Evolutionary conservation across 495 filamentous ascomycete species (phyloP).

Genomic region (Alectoria sarmentosa): DNA sequence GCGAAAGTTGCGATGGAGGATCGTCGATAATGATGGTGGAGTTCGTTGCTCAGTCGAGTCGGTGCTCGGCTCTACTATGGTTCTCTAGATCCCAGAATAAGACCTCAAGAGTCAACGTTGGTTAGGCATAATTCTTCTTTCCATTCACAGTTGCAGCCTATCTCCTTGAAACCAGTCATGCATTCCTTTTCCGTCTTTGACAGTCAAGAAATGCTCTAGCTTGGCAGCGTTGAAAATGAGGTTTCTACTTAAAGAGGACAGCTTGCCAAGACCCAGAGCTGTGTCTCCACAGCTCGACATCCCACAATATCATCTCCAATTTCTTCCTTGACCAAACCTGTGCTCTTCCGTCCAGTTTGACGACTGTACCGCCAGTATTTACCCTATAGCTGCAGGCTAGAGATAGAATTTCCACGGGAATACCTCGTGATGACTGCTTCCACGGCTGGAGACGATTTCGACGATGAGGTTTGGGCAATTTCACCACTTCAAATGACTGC

Average conservation of each 20-base stretch:
- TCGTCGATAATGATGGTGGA: constrained; percentile 8
- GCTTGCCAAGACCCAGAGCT: not conserved
- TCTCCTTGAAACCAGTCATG: not conserved
- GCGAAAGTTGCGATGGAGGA: constrained; percentile 4
- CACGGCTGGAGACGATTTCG: constrained; percentile 46
- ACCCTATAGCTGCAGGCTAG: not conserved
- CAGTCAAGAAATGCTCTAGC: too few relatives aligned
- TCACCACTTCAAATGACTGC: too few relatives aligned
- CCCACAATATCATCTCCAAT: not conserved
- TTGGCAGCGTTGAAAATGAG: not conserved
- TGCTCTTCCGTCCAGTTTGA: not conserved
- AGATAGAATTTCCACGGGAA: not conserved
- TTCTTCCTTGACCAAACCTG: not conserved
- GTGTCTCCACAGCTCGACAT: not conserved
- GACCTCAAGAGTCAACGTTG: constrained; percentile 14
- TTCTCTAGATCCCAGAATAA: constrained; percentile 7
- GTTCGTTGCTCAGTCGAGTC: constrained; percentile 5
- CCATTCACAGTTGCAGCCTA: not conserved
- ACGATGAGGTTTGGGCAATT: constrained; percentile 48
- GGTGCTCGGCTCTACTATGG: not conserved
- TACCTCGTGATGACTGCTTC: constrained; percentile 28
- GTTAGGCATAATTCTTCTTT: constrained; percentile 13
- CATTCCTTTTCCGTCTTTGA: not conserved
- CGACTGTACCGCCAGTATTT: not conserved
- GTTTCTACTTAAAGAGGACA: not conserved